Evolutionary conservation across 192 early-diverging fungal species (phyloP).

Genomic region (Coemansia sp.): DNA sequence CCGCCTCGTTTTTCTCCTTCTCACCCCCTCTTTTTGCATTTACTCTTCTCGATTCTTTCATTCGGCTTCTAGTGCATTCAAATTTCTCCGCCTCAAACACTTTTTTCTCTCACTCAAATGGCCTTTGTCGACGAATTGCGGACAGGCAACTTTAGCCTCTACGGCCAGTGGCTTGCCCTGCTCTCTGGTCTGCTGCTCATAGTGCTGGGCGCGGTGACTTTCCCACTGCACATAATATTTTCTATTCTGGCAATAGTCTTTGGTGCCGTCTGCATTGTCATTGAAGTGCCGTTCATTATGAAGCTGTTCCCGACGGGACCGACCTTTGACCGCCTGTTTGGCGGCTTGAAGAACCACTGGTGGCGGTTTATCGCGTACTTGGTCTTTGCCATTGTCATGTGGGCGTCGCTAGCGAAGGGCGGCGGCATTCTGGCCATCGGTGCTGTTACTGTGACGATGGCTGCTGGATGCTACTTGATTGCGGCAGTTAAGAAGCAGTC

Average conservation of each 20-base stretch:
- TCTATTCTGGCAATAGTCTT: constrained; percentile 53
- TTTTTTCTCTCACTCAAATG: constrained; percentile 12
- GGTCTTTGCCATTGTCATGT: constrained; percentile 52
- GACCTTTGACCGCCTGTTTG: constrained; percentile 29
- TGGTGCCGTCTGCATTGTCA: constrained; percentile 45
- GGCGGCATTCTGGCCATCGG: constrained; percentile 47
- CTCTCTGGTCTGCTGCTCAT: constrained; percentile 50
- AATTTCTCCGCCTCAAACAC: background rate
- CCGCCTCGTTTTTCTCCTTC: background rate
- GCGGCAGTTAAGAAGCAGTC: constrained; percentile 50
- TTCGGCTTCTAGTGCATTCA: background rate
- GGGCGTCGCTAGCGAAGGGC: constrained; percentile 51
- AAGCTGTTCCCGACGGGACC: constrained; percentile 46
- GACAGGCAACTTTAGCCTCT: constrained; percentile 46
- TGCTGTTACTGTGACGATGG: constrained; percentile 39
- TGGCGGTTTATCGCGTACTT: constrained; percentile 44
- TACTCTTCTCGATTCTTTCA: background rate
- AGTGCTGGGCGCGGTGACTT: constrained; percentile 47
- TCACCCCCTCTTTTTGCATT: background rate
- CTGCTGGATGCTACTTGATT: constrained; percentile 42
- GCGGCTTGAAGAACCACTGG: constrained; percentile 50
- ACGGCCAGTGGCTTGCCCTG: constrained; percentile 43
- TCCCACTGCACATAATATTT: constrained; percentile 41
- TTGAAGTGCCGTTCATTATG: constrained; percentile 38
- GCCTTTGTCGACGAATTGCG: constrained; percentile 45